These are phyloP conservation scores for Pseudogymnoascus sp. DNA, from an alignment of 2,329 filamentous ascomycete species.

Conservation along the genomic window DNA sequence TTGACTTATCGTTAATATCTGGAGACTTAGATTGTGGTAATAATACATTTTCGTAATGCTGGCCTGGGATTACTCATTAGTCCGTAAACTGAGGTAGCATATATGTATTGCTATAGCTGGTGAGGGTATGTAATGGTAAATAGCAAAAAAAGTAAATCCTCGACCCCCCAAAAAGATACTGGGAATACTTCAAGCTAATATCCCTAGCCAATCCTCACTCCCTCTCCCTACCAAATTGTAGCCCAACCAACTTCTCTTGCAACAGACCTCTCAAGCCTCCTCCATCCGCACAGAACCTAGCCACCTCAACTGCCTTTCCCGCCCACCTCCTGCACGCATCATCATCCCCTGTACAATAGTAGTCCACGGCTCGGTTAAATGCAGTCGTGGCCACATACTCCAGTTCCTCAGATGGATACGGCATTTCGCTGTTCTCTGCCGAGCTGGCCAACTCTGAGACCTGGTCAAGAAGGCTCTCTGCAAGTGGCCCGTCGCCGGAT, in stretches of 20 bases:
- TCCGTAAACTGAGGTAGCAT: not conserved
- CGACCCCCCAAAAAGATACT: not conserved
- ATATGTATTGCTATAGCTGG: not conserved
- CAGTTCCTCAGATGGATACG: conserved; percentile 59
- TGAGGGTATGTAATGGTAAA: not conserved
- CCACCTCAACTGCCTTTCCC: conserved; percentile 28
- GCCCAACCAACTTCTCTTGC: conserved; percentile 23
- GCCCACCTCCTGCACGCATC: conserved; percentile 41
- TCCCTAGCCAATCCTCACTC: not conserved
- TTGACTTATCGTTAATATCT: not conserved
- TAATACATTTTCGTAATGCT: not conserved
- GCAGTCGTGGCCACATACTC: conserved; percentile 66
- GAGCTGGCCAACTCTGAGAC: conserved; percentile 30
- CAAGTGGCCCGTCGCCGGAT: conserved; percentile 43
- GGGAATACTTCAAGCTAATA: not conserved
- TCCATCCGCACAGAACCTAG: conserved; percentile 25
- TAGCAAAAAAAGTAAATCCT: not conserved
- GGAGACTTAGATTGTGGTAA: not conserved
- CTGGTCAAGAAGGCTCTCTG: conserved; percentile 57
- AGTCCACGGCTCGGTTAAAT: conserved; percentile 65
- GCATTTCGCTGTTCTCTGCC: conserved; percentile 33
- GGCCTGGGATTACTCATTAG: not conserved
- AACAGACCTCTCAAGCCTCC: conserved; percentile 24
- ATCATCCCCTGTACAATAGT: conserved; percentile 49
- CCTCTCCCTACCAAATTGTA: conserved; percentile 21